These are phyloP conservation scores for Amoebophrya sp. DNA, from an alignment of 169 alveolate genomes.

Conservation along the genomic window DNA sequence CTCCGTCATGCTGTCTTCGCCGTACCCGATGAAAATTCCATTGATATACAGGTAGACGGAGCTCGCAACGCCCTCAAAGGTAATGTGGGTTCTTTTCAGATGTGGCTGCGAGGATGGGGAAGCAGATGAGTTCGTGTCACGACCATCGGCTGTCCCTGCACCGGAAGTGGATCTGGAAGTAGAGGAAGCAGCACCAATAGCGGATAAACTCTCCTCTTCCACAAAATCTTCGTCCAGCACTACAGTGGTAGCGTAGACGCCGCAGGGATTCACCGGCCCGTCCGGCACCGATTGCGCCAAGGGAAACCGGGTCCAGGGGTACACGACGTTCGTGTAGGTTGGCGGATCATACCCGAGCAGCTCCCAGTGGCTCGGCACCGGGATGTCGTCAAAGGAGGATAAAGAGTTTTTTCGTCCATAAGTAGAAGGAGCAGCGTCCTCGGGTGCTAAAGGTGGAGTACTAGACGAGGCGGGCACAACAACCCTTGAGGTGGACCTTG, in stretches of 20 bases:
- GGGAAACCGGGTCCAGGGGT: background rate
- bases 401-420: too few species aligned
- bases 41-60: background rate
- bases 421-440: too few species aligned
- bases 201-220: too few species aligned
- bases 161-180: too few species aligned
- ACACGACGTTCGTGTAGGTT: background rate
- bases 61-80: background rate
- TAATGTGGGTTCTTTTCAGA: background rate
- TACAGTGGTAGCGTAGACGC: background rate
- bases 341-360: background rate
- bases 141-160: too few species aligned
- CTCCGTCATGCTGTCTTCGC: background rate
- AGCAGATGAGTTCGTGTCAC: too few species aligned
- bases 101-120: too few species aligned
- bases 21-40: background rate
- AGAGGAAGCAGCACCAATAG: too few species aligned
- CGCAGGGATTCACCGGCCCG: background rate
- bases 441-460: too few species aligned
- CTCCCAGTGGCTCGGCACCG: background rate
- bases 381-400: background rate
- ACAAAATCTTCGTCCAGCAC: background rate
- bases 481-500: too few species aligned
- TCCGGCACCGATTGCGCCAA: background rate
- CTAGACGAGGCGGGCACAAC: too few species aligned